Percentiles rank a stretch among this genome's conserved stretches.
phyloP scores from a whole-genome alignment of 2,329 filamentous ascomycete species.

The Bipolaris zeicola region DNA sequence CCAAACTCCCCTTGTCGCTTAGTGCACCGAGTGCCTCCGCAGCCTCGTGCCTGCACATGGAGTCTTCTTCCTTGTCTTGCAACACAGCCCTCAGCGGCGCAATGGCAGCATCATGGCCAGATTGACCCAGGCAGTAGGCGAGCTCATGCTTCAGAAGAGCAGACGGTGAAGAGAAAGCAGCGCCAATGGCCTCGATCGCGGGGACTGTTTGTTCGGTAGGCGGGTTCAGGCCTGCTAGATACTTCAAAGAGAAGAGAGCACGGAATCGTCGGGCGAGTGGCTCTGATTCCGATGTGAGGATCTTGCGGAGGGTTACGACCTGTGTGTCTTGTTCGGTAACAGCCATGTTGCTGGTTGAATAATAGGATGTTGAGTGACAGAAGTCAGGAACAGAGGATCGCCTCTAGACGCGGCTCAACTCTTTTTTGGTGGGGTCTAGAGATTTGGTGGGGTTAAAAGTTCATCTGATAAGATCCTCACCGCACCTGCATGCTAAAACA shows the following conservation, averaged over 20 bases:
- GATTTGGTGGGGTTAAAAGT: constrained; percentile 23
- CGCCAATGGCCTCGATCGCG: constrained; percentile 81
- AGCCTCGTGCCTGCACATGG: constrained; percentile 96
- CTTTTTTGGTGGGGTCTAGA: constrained; percentile 34
- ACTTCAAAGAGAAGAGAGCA: constrained; percentile 96
- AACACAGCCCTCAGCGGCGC: constrained; percentile 75
- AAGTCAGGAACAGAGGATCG: background rate
- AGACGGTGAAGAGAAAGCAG: constrained; percentile 81
- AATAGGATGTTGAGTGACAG: background rate
- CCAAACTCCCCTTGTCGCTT: constrained; percentile 74
- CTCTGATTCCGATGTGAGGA: constrained; percentile 78
- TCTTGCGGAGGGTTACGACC: constrained; percentile 70
- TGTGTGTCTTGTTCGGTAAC: constrained; percentile 49
- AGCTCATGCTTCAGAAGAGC: constrained; percentile 95
- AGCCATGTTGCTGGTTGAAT: constrained; percentile 29
- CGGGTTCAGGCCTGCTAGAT: constrained; percentile 74
- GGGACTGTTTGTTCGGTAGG: constrained; percentile 63
- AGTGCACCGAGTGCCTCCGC: constrained; percentile 92
- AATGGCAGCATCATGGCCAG: constrained; percentile 75
- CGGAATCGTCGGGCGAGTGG: constrained; percentile 90
- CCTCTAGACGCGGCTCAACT: constrained; percentile 26
- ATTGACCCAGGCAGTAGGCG: constrained; percentile 95
- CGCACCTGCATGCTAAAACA: background rate
- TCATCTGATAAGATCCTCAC: constrained; percentile 38
- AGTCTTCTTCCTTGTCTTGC: constrained; percentile 78